Base-by-base conservation (phyloP, 129 eudicot genomes). In the Ambrosia trifida region DNA sequence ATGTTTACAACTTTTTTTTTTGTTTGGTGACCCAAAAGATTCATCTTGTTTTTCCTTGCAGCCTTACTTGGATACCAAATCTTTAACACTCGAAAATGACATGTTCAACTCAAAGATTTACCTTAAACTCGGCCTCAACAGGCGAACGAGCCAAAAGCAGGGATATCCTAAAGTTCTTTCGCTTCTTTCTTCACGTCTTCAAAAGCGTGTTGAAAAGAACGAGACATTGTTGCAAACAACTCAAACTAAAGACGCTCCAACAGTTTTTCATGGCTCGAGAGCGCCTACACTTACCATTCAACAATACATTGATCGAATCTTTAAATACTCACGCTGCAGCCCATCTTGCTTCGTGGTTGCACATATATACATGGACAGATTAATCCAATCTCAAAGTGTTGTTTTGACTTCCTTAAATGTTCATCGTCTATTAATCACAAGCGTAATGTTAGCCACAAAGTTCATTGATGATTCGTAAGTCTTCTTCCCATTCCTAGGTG, bases 391-490 rank as follows among this genome's bases (percentile, higher is more conserved):
- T 0, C 76, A 78, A 54, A 80, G 76, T 45, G 47, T 83, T 66
- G 31, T 35, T 16, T 64, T 89, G 74, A 89, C 86, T 54, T 84
- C 92, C 63, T 88, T 84, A 47, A 89, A 67, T 70, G 85, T 89
- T 59, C 96, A 89, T 76, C 88, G 96, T 5, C 93, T 89, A 70
- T 31, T 86, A 16, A 89, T 89, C 79, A 86, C 96, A 24, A 84
- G 96, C 65, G 73, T 86, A 32, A 78, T 86, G 96, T 76, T 86
- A 51, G 96, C 96, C 3, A 83, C 93, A 70, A 89, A 89, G 77
- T 89, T 84, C 79, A 78, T 86, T 62, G 96, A 89, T 74, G 96
- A 89, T 18, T 88, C 88, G 96, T 89, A 86, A 84, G 96, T 87
- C 78, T 13, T 19, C 36, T 57, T 52, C 11, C 30, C 67, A 66